phyloP scores from a whole-genome alignment of 225 moss, liverwort and hornwort species.

The Takakia lepidozioides region DNA sequence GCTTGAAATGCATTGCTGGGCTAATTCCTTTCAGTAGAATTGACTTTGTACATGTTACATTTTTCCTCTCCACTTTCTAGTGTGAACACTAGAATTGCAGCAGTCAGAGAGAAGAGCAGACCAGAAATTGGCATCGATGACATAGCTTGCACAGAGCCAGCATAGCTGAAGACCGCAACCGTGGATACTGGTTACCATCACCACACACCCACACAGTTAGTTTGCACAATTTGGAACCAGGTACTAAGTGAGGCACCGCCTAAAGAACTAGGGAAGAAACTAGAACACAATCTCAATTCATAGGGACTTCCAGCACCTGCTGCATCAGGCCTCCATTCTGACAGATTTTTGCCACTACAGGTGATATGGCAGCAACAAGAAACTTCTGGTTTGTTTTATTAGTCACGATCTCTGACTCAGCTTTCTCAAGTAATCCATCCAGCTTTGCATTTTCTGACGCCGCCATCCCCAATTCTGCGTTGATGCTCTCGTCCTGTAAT shows the following conservation, averaged over 20 bases:
- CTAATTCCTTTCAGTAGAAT: no score
- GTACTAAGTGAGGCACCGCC: no score
- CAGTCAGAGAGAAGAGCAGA: no score
- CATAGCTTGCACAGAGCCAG: conserved; percentile 95
- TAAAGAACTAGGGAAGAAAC: no score
- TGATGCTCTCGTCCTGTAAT: conserved; percentile 71
- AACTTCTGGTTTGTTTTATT: conserved; percentile 38
- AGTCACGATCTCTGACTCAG: conserved; percentile 66
- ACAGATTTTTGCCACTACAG: conserved; percentile 72
- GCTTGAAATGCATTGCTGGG: no score
- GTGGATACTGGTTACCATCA: conserved; percentile 36
- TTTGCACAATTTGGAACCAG: no score
- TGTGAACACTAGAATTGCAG: no score
- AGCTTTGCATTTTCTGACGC: conserved; percentile 90
- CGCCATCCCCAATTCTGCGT: conserved; percentile 74
- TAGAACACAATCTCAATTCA: no score
- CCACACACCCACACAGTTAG: not conserved
- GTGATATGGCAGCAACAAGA: conserved; percentile 70
- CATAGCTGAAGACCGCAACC: conserved; percentile 69
- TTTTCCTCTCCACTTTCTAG: no score
- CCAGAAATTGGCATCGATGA: conserved; percentile 90
- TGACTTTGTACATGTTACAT: no score
- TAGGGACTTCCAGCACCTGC: conserved; percentile 78
- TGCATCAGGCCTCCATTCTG: conserved; percentile 61
- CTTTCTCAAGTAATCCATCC: conserved; percentile 58